Evolutionary conservation across 257 asterid species (phyloP), one percentile per base, ranked within the genome.

Genomic region (Solanum sitiens): DNA sequence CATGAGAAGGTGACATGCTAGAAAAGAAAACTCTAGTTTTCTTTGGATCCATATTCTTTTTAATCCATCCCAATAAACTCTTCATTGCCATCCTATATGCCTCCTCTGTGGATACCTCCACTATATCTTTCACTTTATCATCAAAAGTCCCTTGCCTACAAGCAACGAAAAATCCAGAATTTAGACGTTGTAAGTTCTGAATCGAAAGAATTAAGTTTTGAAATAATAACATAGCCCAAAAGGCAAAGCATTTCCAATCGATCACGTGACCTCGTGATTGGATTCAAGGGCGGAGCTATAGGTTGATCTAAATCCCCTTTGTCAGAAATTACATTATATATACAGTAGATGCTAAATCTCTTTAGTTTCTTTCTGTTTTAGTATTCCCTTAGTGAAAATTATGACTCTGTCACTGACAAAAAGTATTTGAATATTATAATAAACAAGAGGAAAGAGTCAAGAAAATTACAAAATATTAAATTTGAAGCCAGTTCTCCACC

Each of bases 1-100:
- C 91, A 70, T 96, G 98, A 11, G 94, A 90, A 33, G 98, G 96
- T 4, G 99, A 95, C 94, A 95, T 89, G 92, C 96, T 91, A 67
- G 91, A 87, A 87, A 94, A 96, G 87, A 96, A 93, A 1, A 92
- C 90, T 65, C 84, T 15, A 7, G 84, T 79, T 79, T 5, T 79
- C n/a, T 79, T 79, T 27, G 16, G 40, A 79, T 79, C 93, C 87
- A 94, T 86, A 53, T 94, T 95, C 76, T 90, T 76, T 83, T 93
- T 89, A 2, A 92, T 87, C 99, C 99, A 96, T 88, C 92, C 74
- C 47, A 91, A 50, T 93, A 96, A 83, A 59, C 91, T 88, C 70
- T 88, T 91, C 88, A 96, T 91, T 42, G 91, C 98, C 87, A 96
- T 89, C 4, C 98, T 91, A 88, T 93, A 95, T 7, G 93, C 94